Evolutionary conservation across 2,329 filamentous ascomycete species (phyloP), one percentile per base, ranked within the genome.

Genomic region (Botrytis aclada): DNA sequence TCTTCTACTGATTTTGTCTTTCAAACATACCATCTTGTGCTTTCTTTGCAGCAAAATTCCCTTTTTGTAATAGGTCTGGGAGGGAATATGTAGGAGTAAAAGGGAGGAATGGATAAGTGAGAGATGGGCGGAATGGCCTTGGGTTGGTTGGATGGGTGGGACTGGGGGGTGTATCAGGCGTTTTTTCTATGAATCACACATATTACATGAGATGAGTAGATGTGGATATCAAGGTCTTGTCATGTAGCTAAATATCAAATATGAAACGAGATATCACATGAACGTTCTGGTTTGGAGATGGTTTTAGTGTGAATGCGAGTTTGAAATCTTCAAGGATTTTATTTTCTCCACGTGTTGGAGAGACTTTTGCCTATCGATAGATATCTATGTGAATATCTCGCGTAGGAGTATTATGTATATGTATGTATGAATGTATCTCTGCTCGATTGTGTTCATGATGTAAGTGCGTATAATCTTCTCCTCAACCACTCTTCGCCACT

Each of bases 1-100:
- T 58, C 39, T 34, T 70, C 32, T 70, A 32, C 56, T 32, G 51
- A 39, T 32, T 70, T 62, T 39, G 45, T 5, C 34, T 45, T 8
- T 63, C 43, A 29, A 56, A 25, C 43, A 39, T 70, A 29, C 39
- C 16, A 14, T 45, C 20, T 37, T 39, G 51, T 39, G 29, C 34
- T 70, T 47, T 25, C 47, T 64, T 64, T 64, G 34, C 69, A 64
- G 47, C 63, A 32, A n/a, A 41, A 51, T 43, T n/a, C 25, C n/a
- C 34, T n/a, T 65, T 54, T 67, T 67, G 25, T 56, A 29, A 67
- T 32, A 41, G 34, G 47, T 41, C 54, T n/a, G 47, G 65, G 29
- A 7, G 64, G 65, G 43, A 37, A 32, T 56, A 56, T 69, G 47
- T 56, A 69, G 65, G 65, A 69, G 65, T 69, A 69, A 56, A 69